phyloP scores from a whole-genome alignment of 768 basidiomycete species.

The Boletus reticulatus region DNA sequence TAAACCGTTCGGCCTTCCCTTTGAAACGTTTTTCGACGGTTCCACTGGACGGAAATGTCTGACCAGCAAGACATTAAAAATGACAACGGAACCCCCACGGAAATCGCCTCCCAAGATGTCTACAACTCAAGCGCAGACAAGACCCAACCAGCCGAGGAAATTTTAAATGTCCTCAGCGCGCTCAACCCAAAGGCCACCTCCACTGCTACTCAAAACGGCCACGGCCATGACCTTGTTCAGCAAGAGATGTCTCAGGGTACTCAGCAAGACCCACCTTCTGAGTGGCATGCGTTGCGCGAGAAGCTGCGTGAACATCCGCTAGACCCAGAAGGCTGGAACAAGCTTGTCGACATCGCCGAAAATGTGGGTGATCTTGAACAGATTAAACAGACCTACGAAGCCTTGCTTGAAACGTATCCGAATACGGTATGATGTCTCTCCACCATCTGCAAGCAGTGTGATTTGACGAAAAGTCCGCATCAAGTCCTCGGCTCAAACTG shows the following conservation, averaged over 20 bases:
- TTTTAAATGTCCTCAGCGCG: slow-evolving; percentile 35
- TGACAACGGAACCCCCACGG: slow-evolving; percentile 26
- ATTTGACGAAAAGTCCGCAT: slow-evolving; percentile 23
- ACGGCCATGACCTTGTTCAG: slow-evolving; percentile 19
- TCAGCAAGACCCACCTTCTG: slow-evolving; percentile 46
- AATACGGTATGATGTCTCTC: slow-evolving; percentile 72
- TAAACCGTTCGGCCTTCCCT: slow-evolving; percentile 11
- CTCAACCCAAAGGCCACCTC: slow-evolving; percentile 30
- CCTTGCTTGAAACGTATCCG: slow-evolving; percentile 80
- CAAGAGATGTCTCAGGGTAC: slow-evolving; percentile 23
- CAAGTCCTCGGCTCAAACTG: slow-evolving; percentile 81
- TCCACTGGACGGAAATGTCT: slow-evolving; percentile 35
- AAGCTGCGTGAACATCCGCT: slow-evolving; percentile 66
- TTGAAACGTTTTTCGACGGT: slow-evolving; percentile 31
- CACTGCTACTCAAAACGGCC: slow-evolving; percentile 29
- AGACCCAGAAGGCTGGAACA: slow-evolving; percentile 78
- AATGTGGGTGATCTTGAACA: slow-evolving; percentile 72
- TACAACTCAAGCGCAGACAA: slow-evolving; percentile 29
- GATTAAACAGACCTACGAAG: slow-evolving; percentile 80
- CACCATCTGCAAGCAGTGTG: slow-evolving; percentile 23
- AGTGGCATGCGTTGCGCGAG: slow-evolving; percentile 63
- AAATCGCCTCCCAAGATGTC: slow-evolving; percentile 26
- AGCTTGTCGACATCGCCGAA: slow-evolving; percentile 75
- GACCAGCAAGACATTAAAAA: slow-evolving; percentile 32
- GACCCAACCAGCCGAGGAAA: slow-evolving; percentile 37